Evolutionary conservation across 129 eudicot species (phyloP), one percentile per base, ranked within the genome.

Genomic region (Rutidosis leptorrhynchoides): DNA sequence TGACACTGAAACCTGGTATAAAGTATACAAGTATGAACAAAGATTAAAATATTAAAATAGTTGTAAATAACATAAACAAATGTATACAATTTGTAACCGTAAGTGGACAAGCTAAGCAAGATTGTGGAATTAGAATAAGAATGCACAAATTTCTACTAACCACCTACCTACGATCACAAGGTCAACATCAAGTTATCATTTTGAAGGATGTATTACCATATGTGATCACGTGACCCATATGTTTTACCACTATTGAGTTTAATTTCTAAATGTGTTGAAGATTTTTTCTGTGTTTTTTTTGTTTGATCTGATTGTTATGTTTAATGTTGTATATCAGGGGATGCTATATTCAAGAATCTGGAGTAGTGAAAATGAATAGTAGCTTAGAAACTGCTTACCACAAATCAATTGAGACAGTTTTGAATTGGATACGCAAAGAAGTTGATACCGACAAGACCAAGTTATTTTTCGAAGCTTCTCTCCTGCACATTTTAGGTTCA

Each of bases 401-500:
- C 23, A 79, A 85, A 73, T 92, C 98, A 0, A 70, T 88, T 42
- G 79, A 74, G 80, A 92, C 96, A 61, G 63, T 88, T 64, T 64
- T 76, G 56, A 64, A 80, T 43, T 92, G 96, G 95, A 77, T 92
- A 32, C 66, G 48, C 68, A 77, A 68, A 26, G 89, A 88, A 83
- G 84, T 92, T 19, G 74, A 92, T 48, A 66, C 62, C 30, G 73
- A 76, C 48, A 84, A 80, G 83, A 83, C 96, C 94, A 80, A 65
- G 88, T 92, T 58, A 25, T 88, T 70, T 88, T 85, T 66, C 81
- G 98, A 62, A 74, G 87, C 79, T 92, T 79, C 82, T 84, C 98
- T 80, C 96, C 98, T 5, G 96, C 88, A 24, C 98, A 92, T 78
- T 92, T 85, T 83, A 85, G 98, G 98, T 92, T 72, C 71, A 4